Base-by-base conservation (phyloP, 2,329 filamentous ascomycete species). In the Pseudocercospora fuligena region DNA sequence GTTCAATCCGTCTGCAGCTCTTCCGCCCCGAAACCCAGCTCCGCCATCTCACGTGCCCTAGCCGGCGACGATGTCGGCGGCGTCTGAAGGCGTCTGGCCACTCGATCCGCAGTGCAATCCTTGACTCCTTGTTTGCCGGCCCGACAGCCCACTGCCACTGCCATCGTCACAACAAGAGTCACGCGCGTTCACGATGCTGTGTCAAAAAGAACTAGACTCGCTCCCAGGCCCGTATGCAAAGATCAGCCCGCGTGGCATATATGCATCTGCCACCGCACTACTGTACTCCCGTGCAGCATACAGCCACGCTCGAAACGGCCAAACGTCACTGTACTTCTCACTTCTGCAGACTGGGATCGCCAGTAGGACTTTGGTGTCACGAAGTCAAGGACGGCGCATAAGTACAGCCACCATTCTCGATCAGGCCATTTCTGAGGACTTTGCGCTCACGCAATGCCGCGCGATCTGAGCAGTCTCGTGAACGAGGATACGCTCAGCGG, bases 401-500 rank as follows among this genome's bases (percentile, higher is more conserved):
- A 57, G 57, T 62, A 33, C 49, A 51, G 61, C 40, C 64, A 61
- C 43, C 57, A 40, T 59, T 59, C 53, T 49, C 54, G 8, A 58
- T 23, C 54, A 5, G 27, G 27, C 54, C 46, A 12, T 49, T 49
- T 25, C 19, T 49, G 46, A 49, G n/a, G 11, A 21, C 46, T 49
- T 49, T 14, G 46, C 53, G 8, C 53, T 57, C 54, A 47, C 27
- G 29, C 60, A 27, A 83, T 83, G 80, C 82, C 81, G 56, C 78
- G 80, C 68, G 80, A 82, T 70, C 74, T 83, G 19, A 70, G 65
- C 31, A 49, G 66, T n/a, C 53, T 71, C 25, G 67, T 65, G 16
- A 67, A 79, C 60, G 75, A 78, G 76, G 79, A 78, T 46, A 69
- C 65, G 27, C 66, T 70, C 51, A 54, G 60, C 25, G 64, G 60